These are phyloP conservation scores for Hypoxylon sp. DNA, from an alignment of 2,329 filamentous ascomycete species.

Conservation along the genomic window DNA sequence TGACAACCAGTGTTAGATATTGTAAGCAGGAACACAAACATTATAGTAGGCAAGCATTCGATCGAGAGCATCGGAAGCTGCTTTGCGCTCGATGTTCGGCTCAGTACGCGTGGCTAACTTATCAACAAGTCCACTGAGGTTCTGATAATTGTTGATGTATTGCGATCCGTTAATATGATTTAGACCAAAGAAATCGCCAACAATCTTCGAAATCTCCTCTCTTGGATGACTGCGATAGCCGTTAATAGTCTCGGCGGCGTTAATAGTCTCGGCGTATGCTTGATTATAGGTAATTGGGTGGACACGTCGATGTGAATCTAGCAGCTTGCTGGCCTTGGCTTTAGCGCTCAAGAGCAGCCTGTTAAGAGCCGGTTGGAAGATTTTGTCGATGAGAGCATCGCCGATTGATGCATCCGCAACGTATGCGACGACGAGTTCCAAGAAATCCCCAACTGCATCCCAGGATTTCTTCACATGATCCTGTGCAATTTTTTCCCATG, in stretches of 20 bases:
- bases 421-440: slow-evolving; percentile 60
- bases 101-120: slow-evolving; percentile 39
- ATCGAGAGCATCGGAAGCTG: slow-evolving; percentile 53
- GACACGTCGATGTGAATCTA: slow-evolving; percentile 59
- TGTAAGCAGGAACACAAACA: slow-evolving; percentile 40
- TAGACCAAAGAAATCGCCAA: slow-evolving; percentile 46
- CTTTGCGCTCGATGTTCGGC: slow-evolving; percentile 46
- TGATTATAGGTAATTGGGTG: slow-evolving; percentile 69
- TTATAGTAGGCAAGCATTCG: slow-evolving; percentile 56
- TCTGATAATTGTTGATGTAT: slow-evolving; percentile 3
- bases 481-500: slow-evolving; percentile 65
- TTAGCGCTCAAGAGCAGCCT: slow-evolving; percentile 54
- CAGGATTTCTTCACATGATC: slow-evolving; percentile 63
- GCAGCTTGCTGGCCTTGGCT: slow-evolving; percentile 59
- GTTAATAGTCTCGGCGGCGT: slow-evolving; percentile 55
- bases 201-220: slow-evolving; percentile 35
- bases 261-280: slow-evolving; percentile 58
- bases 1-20: background rate
- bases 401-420: slow-evolving; percentile 58
- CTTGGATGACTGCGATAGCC: slow-evolving; percentile 34
- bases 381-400: slow-evolving; percentile 53
- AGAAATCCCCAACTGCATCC: slow-evolving; percentile 61
- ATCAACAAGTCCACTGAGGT: slow-evolving; percentile 43
- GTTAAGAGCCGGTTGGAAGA: slow-evolving; percentile 59
- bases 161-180: background rate